Percentiles rank a stretch among this genome's conserved stretches.
phyloP scores from a whole-genome alignment of 2,329 filamentous ascomycete species.

The Coniochaeta sp. region DNA sequence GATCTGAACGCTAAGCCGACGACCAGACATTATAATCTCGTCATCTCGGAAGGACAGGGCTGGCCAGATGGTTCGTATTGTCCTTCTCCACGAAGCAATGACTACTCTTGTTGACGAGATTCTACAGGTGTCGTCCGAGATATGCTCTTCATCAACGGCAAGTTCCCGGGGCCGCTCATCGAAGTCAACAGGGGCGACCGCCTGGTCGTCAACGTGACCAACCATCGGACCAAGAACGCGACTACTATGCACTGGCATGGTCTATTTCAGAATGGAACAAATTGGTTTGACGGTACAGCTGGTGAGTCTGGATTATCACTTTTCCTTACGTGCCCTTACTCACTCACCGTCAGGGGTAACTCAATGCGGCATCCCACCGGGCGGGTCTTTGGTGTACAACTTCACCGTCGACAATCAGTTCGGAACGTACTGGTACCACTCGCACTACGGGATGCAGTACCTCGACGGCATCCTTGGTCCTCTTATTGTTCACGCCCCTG shows the following conservation, averaged over 20 bases:
- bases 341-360: constrained; percentile 42
- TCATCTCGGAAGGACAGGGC: neutral
- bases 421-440: constrained; percentile 32
- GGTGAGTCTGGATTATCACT: neutral
- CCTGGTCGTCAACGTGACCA: constrained; percentile 54
- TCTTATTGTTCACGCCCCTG: constrained; percentile 53
- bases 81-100: too few species aligned
- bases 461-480: constrained; percentile 61
- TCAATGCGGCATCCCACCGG: constrained; percentile 54
- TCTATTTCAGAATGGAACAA: constrained; percentile 56
- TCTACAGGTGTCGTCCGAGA: constrained; percentile 43
- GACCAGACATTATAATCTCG: neutral
- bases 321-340: neutral
- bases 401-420: constrained; percentile 18
- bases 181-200: constrained; percentile 68
- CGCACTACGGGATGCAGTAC: constrained; percentile 55
- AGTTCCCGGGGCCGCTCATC: constrained; percentile 68
- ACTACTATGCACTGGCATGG: constrained; percentile 63
- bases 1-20: neutral
- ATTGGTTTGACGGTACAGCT: constrained; percentile 52
- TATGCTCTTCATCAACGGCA: constrained; percentile 66
- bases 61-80: neutral
- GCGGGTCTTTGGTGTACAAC: constrained; percentile 34
- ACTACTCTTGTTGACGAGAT: too few species aligned
- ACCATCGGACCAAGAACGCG: constrained; percentile 51